Evolutionary conservation across 805 yeast species (phyloP).

Genomic region (Kuraishia piskuri): DNA sequence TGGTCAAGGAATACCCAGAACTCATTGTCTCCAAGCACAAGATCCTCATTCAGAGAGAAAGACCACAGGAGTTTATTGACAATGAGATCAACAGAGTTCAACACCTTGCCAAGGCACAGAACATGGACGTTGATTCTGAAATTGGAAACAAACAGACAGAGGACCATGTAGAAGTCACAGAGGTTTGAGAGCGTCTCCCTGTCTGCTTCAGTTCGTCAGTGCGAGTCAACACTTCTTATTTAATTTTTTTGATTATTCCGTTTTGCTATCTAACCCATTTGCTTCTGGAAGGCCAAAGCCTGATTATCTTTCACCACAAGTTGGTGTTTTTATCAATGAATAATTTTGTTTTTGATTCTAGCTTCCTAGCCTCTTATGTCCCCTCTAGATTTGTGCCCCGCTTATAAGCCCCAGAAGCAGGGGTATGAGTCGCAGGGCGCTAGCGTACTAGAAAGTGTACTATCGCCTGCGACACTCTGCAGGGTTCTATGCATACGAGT

Average conservation of each 20-base stretch:
- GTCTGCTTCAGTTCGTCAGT: no score
- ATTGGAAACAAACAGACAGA: not conserved
- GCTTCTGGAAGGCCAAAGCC: not conserved
- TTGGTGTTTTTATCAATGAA: not conserved
- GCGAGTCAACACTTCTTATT: no score
- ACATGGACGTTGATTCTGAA: not conserved
- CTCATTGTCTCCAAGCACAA: constrained; percentile 3
- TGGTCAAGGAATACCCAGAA: constrained; percentile 20
- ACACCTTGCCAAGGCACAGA: not conserved
- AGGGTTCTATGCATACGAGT: not conserved
- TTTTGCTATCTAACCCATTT: not conserved
- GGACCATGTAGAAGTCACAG: not conserved
- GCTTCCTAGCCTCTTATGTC: no score
- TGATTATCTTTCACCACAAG: not conserved
- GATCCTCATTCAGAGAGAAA: constrained; percentile 1
- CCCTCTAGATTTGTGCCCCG: no score
- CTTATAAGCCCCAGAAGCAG: not conserved
- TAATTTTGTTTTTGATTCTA: no score
- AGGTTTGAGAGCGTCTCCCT: not conserved
- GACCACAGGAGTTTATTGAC: constrained; percentile 1
- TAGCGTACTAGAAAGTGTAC: not conserved
- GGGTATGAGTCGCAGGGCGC: not conserved
- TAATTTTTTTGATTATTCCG: not conserved
- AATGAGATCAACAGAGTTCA: constrained; percentile 1
- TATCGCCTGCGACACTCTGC: not conserved